These are phyloP conservation scores for Fusarium neocosmosporiellum DNA, from an alignment of 2,329 filamentous ascomycete species.

Conservation along the genomic window DNA sequence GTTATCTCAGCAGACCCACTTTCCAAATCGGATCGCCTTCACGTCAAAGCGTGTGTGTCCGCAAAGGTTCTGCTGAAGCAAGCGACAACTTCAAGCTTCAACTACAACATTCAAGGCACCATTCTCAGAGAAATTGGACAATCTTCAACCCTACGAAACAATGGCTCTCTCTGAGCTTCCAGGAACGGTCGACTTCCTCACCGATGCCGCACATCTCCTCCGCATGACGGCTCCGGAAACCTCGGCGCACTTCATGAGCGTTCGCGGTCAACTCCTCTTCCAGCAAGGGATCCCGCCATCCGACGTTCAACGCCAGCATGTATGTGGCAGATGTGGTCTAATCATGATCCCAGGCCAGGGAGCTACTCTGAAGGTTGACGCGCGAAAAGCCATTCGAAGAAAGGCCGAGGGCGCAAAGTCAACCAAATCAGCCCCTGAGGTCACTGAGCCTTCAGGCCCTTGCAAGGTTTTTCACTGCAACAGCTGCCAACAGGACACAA, in stretches of 20 bases:
- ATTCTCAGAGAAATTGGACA: background rate
- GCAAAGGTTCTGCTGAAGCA: constrained; percentile 21
- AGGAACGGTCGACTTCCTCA: constrained; percentile 59
- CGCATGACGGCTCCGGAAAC: constrained; percentile 63
- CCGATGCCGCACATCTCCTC: constrained; percentile 70
- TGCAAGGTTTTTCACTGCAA: constrained; percentile 58
- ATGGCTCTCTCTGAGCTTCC: constrained; percentile 40
- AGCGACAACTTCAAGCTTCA: constrained; percentile 2
- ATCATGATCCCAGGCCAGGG: constrained; percentile 67
- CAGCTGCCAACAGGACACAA: constrained; percentile 58
- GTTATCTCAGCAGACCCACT: constrained; percentile 1
- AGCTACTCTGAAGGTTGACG: constrained; percentile 54
- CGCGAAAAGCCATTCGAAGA: constrained; percentile 20
- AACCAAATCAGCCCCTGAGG: constrained; percentile 1
- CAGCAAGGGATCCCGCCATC: constrained; percentile 57
- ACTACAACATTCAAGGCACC: background rate
- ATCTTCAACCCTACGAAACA: too few species aligned
- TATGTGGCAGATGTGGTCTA: constrained; percentile 70
- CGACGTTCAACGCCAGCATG: constrained; percentile 63
- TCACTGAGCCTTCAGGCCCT: constrained; percentile 36
- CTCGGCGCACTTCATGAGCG: constrained; percentile 69
- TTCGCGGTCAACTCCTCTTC: constrained; percentile 61
- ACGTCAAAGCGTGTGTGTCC: constrained; percentile 10
- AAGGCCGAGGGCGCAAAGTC: constrained; percentile 15
- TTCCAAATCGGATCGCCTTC: background rate